Conservation (phyloP, 805 yeast genomes). For the Hanseniaspora jakobsenii region DNA sequence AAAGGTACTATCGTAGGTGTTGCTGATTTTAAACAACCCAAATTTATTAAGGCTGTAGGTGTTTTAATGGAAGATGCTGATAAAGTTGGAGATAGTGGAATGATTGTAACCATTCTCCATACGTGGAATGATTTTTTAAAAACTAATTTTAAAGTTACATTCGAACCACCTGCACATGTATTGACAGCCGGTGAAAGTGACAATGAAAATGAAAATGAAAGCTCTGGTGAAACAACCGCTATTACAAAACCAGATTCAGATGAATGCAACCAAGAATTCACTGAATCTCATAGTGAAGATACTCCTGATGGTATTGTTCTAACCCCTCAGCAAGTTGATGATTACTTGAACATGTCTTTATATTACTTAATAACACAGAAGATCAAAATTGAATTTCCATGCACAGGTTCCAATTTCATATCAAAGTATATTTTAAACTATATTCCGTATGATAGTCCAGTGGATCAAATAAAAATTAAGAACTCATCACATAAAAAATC, state of each 20-base stretch:
- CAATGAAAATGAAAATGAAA: slow-evolving; percentile 16
- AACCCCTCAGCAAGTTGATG: slow-evolving; percentile 57
- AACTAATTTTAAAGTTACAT: slow-evolving; percentile 36
- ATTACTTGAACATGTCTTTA: slow-evolving; percentile 58
- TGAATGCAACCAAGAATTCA: slow-evolving; percentile 15
- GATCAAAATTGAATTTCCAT: slow-evolving; percentile 44
- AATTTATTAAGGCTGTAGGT: slow-evolving; percentile 64
- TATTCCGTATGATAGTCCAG: slow-evolving; percentile 38
- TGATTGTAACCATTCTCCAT: slow-evolving; percentile 67
- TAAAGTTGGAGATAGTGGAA: slow-evolving; percentile 49
- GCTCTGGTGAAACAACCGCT: background rate
- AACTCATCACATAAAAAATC: slow-evolving; percentile 84
- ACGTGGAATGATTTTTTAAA: slow-evolving; percentile 53
- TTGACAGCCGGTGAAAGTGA: slow-evolving; percentile 18
- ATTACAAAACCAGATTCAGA: slow-evolving; percentile 4
- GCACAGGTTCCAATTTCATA: slow-evolving; percentile 63
- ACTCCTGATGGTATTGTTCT: slow-evolving; percentile 30
- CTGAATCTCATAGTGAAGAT: slow-evolving; percentile 14
- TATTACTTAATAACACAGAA: slow-evolving; percentile 54
- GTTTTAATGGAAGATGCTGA: slow-evolving; percentile 31
- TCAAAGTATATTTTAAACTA: slow-evolving; percentile 56
- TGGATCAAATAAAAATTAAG: slow-evolving; percentile 56
- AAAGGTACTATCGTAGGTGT: slow-evolving; percentile 60
- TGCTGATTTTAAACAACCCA: slow-evolving; percentile 47
- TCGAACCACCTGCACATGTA: slow-evolving; percentile 31